Base-by-base conservation (phyloP, 768 basidiomycete genomes). In the Naganishia onofrii region DNA sequence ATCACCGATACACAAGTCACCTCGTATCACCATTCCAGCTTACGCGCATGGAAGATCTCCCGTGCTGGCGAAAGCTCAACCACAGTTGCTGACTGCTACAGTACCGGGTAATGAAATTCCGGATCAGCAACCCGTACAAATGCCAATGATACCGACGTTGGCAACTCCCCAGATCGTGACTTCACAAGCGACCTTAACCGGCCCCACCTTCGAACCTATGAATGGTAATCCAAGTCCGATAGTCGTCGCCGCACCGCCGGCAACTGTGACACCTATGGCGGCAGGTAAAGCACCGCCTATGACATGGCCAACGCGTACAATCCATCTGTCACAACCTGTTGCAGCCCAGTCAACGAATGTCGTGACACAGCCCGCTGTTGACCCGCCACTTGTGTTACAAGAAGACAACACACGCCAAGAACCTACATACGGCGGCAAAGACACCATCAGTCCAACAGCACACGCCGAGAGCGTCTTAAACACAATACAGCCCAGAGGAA, bases 21-120 rank as follows among this genome's bases (percentile, higher is more conserved):
- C 60, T n/a, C 36, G 60, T 3, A 63, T 63, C n/a, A 44, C 38
- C 9, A 63, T 63, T 17, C 60, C 60, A 5, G 60, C 60, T 6
- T 63, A 63, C 23, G 60, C 60, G 0, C 29, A 63, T 28, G 60
- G 60, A 2, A 42, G 23, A 44, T 63, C 60, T 26, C 60, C 60
- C 1, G 60, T 63, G 7, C 23, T 63, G 2, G 46, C 15, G 19
- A 63, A 63, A 63, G 60, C 60, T 26, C 60, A 63, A 42, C 60
- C 60, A n/a, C 57, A 58, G n/a, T 8, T 58, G 32, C 34, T 38
- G 34, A 15, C 57, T 6, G 42, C 4, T 38, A 8, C 57, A 34
- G 32, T n/a, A 36, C 0, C 57, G 2, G 19, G n/a, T 51, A 15
- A 21, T 21, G n/a, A 51, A n/a, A 13, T 7, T 12, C 48, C 6